Conservation (phyloP, 495 filamentous ascomycete genomes). For the Trichoderma gamsii region DNA sequence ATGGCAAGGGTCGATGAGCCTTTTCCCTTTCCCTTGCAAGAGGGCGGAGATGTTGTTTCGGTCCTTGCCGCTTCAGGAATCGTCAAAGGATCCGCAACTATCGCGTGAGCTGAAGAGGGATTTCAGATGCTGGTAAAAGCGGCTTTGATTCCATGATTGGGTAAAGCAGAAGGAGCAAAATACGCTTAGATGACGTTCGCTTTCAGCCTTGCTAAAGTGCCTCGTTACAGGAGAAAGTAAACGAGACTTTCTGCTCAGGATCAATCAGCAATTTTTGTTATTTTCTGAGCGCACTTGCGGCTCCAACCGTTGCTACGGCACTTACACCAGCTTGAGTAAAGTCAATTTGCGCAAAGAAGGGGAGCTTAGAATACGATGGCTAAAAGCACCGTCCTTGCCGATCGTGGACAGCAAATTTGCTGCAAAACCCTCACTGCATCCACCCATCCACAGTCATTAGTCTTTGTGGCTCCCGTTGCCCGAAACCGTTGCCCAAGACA, state of each 20-base stretch:
- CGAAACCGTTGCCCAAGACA: background rate
- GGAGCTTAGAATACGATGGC: background rate
- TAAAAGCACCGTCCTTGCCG: background rate
- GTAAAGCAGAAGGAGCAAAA: background rate
- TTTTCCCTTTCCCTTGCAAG: constrained; percentile 2
- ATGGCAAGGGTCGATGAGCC: background rate
- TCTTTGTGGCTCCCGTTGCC: background rate
- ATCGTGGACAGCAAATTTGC: background rate
- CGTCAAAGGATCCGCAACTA: background rate
- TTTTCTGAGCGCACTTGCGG: background rate
- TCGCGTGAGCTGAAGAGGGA: background rate
- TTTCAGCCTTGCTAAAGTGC: background rate
- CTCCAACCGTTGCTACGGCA: background rate
- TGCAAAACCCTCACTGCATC: background rate
- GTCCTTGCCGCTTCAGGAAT: background rate
- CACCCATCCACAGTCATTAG: background rate
- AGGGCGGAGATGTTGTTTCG: background rate
- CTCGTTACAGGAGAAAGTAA: background rate
- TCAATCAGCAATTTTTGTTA: background rate
- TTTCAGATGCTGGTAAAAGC: background rate
- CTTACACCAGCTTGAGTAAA: too few species aligned
- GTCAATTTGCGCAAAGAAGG: background rate
- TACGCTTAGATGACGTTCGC: background rate
- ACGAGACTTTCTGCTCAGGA: background rate
- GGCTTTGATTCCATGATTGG: background rate